Evolutionary conservation across 306 rosid species (phyloP), one percentile per base, ranked within the genome.

Genomic region (Citrullus mucosospermus): DNA sequence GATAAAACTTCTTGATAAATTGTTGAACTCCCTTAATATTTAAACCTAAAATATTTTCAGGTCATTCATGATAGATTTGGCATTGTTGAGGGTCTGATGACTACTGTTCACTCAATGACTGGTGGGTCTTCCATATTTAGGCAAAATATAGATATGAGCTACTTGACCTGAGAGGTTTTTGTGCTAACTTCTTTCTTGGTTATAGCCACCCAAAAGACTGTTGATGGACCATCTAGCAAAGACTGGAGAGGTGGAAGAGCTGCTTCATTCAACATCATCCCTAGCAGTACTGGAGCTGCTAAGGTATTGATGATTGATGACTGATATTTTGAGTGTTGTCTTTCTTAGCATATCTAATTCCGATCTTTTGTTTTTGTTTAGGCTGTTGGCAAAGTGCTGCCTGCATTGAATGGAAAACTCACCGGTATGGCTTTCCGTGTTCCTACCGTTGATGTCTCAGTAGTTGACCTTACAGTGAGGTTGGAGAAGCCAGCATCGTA

Each of bases 171-270:
- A 46, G 76, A 6, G 57, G 39, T 44, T 70, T 51, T 51, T 43
- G 84, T 41, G 1, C n/a, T 41, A 68, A 41, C 18, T 68, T 41
- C 34, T 68, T 68, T 41, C 34, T 68, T 68, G 54, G 10, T 39
- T 68, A n/a, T 13, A 95, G 99, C 99, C 73, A 90, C 97, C 14
- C 99, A 96, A 88, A 96, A 96, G 84, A 96, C 98, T 57, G 98
- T 95, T 72, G 98, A 95, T 87, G 98, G 98, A 10, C 98, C 98
- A 77, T 95, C 98, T 83, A 76, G 44, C 84, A 95, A 95, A 88
- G 98, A 95, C 85, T 96, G 99, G 99, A 96, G 98, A 80, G 99
- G 99, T 81, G 99, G 99, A 87, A 90, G 99, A 80, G 99, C 98
- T 80, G 98, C 99, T 66, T 95, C 98, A 83, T 92, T 92, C 88